phyloP scores from a whole-genome alignment of 2,329 filamentous ascomycete species.

The Calcarisporium arbuscula region DNA sequence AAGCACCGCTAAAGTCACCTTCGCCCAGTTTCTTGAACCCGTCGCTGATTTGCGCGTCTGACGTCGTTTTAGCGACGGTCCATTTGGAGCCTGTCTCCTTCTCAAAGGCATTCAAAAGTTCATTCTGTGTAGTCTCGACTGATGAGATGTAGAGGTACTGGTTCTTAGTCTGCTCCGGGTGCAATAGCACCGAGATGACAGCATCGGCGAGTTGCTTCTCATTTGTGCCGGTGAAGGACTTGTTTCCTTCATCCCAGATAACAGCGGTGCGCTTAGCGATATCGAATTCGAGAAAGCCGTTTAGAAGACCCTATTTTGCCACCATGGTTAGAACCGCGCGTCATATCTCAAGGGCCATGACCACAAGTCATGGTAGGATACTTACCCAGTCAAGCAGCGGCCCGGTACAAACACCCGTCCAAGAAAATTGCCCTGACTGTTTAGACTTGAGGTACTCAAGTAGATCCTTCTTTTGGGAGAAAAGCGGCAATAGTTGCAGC shows the following conservation, averaged over 20 bases:
- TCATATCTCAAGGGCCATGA: neutral
- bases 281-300: conserved; percentile 11
- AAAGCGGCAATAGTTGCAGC: conserved; percentile 12
- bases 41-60: conserved; percentile 8
- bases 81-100: conserved; percentile 9
- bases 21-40: conserved; percentile 5
- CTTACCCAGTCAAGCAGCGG: conserved; percentile 15
- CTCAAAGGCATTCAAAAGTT: conserved; percentile 12
- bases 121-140: conserved; percentile 41
- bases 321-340: too few relatives aligned
- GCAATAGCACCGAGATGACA: conserved; percentile 38
- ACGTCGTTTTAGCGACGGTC: conserved; percentile 8
- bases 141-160: conserved; percentile 45
- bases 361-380: too few relatives aligned
- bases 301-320: conserved; percentile 7
- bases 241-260: conserved; percentile 10
- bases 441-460: conserved; percentile 10
- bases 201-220: conserved; percentile 33
- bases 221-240: conserved; percentile 11
- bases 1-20: conserved; percentile 10
- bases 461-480: conserved; percentile 13
- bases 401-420: conserved; percentile 26
- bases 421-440: conserved; percentile 12
- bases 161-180: conserved; percentile 42
- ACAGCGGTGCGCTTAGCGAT: conserved; percentile 7